Conservation (phyloP, 2,329 filamentous ascomycete genomes). For the Ilyonectria sp. region DNA sequence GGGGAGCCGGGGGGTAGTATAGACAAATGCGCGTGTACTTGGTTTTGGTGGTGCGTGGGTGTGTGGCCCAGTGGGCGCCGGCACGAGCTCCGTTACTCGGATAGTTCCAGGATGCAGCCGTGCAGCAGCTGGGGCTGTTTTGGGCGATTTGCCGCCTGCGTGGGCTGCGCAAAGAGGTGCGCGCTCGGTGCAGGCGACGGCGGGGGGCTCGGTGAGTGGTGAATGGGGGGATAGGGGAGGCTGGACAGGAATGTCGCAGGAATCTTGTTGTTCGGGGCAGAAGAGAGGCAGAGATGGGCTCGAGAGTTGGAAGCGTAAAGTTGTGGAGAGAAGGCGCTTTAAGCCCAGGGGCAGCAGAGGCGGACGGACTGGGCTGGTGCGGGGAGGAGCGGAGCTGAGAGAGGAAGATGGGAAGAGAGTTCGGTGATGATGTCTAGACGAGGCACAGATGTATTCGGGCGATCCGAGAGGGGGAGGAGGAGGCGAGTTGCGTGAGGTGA, state of each 20-base stretch:
- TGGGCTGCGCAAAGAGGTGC: slow-evolving; percentile 17
- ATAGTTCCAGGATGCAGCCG: slow-evolving; percentile 22
- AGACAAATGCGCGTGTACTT: slow-evolving; percentile 25
- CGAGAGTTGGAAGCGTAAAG: not conserved
- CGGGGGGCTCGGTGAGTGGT: not conserved
- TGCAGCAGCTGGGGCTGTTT: slow-evolving; percentile 14
- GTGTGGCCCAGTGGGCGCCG: not conserved
- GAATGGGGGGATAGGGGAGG: not conserved
- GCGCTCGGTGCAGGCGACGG: slow-evolving; percentile 15
- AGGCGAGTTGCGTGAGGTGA: not conserved
- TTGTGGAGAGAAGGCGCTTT: not conserved
- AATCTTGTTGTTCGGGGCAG: too few relatives aligned
- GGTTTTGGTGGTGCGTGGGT: not conserved
- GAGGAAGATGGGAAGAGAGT: slow-evolving; percentile 1
- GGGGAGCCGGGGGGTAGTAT: slow-evolving; percentile 19
- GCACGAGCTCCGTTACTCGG: slow-evolving; percentile 24
- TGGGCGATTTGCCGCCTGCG: slow-evolving; percentile 20
- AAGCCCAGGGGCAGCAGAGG: not conserved
- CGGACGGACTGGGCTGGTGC: not conserved
- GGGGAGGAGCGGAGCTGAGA: slow-evolving; percentile 10
- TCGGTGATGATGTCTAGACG: not conserved
- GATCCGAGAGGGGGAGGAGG: not conserved
- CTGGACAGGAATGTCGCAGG: too few relatives aligned
- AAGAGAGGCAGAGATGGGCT: too few relatives aligned
- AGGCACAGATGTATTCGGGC: not conserved